Evolutionary conservation across 2,329 filamentous ascomycete species (phyloP).

Genomic region (Mycosphaerelloides madeirae): DNA sequence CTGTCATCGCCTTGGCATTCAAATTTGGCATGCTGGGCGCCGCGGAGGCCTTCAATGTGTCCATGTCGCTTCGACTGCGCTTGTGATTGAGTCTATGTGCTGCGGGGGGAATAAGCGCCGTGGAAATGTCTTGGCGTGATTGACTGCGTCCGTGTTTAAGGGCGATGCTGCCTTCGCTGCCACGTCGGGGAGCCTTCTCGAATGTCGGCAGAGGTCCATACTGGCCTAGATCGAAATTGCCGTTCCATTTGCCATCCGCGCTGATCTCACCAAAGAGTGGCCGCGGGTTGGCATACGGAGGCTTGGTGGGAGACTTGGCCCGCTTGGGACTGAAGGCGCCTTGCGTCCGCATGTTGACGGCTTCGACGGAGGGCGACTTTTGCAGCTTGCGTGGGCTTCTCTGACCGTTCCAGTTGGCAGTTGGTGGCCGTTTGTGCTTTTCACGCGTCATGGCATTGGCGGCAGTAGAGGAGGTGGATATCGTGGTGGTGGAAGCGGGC

Average conservation of each 20-base stretch:
- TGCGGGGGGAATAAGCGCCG: constrained; percentile 15
- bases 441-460: constrained; percentile 24
- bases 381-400: constrained; percentile 25
- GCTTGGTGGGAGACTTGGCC: constrained; percentile 16
- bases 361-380: constrained; percentile 26
- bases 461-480: constrained; percentile 20
- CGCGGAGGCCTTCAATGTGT: constrained; percentile 18
- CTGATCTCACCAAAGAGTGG: constrained; percentile 73
- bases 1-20: constrained; percentile 12
- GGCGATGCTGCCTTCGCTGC: constrained; percentile 65
- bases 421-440: constrained; percentile 20
- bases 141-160: constrained; percentile 50
- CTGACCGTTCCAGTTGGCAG: constrained; percentile 19
- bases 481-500: constrained; percentile 10
- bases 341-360: constrained; percentile 20
- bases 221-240: constrained; percentile 28
- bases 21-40: constrained; percentile 29
- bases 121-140: constrained; percentile 43
- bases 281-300: constrained; percentile 30
- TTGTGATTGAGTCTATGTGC: constrained; percentile 27
- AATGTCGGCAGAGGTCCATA: constrained; percentile 27
- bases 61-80: constrained; percentile 32
- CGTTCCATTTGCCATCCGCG: constrained; percentile 51
- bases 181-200: constrained; percentile 45
- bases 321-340: constrained; percentile 23